These are phyloP conservation scores for Silene uniflora DNA, from an alignment of 148 eudicot species.

Conservation along the genomic window DNA sequence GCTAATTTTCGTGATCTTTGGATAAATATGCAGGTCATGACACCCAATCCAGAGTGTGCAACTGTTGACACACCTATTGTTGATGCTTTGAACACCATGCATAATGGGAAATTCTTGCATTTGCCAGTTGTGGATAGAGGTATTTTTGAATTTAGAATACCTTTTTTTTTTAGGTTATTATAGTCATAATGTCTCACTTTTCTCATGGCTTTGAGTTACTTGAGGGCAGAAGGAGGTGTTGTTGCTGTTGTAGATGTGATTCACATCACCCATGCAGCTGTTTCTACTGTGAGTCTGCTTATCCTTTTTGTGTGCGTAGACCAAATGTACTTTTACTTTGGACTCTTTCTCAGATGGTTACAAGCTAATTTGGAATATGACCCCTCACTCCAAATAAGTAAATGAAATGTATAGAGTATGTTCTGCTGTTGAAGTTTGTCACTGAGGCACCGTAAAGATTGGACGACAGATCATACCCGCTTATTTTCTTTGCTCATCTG, in stretches of 20 bases:
- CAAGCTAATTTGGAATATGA: not conserved
- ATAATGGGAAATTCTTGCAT: slow-evolving; percentile 92
- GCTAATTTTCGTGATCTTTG: slow-evolving; percentile 5
- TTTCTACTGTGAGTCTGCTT: slow-evolving; percentile 72
- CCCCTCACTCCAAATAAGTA: not conserved
- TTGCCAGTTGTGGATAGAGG: slow-evolving; percentile 95
- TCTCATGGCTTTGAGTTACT: slow-evolving; percentile 22
- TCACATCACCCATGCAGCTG: slow-evolving; percentile 88
- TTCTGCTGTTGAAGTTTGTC: not conserved
- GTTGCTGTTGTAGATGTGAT: slow-evolving; percentile 97
- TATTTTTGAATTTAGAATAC: slow-evolving; percentile 22
- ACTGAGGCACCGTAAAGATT: slow-evolving; percentile 8
- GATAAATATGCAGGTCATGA: slow-evolving; percentile 66
- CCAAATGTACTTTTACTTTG: slow-evolving; percentile 1
- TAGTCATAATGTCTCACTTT: slow-evolving; percentile 9
- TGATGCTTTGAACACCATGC: slow-evolving; percentile 98
- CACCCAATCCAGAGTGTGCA: slow-evolving; percentile 97
- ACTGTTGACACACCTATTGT: slow-evolving; percentile 87
- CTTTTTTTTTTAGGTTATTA: not conserved
- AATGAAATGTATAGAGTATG: not conserved
- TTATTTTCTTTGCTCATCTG: not conserved
- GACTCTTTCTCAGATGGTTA: not conserved
- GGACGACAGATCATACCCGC: not conserved
- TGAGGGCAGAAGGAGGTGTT: slow-evolving; percentile 60
- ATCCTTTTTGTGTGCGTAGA: slow-evolving; percentile 5